Conservation (phyloP, 1,139 yeast genomes). For the Geotrichum citri-aurantii region DNA sequence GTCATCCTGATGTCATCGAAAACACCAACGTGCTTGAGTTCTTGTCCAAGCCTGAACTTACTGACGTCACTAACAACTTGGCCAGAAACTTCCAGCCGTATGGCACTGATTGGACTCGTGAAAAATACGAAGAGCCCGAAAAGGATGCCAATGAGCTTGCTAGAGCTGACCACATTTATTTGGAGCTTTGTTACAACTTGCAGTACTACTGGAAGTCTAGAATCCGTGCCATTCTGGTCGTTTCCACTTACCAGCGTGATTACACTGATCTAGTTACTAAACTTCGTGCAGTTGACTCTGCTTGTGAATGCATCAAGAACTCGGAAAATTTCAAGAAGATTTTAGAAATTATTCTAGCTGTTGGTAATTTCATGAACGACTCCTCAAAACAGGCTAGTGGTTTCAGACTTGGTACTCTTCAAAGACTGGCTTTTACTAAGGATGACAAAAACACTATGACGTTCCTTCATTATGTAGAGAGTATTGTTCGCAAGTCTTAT, state of each 20-base stretch:
- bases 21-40: constrained; percentile 76
- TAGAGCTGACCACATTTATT: constrained; percentile 72
- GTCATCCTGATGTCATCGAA: constrained; percentile 63
- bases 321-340: constrained; percentile 64
- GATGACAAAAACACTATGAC: constrained; percentile 75
- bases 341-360: constrained; percentile 68
- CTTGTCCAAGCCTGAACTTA: constrained; percentile 64
- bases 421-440: constrained; percentile 77
- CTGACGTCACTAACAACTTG: constrained; percentile 63
- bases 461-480: constrained; percentile 82
- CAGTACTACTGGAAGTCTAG: constrained; percentile 82
- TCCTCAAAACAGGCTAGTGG: constrained; percentile 74
- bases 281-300: constrained; percentile 60
- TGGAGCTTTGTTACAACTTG: constrained; percentile 72
- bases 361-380: constrained; percentile 94
- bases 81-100: constrained; percentile 70
- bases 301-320: constrained; percentile 52
- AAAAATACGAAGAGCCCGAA: constrained; percentile 34
- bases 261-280: constrained; percentile 60
- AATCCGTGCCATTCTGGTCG: constrained; percentile 66
- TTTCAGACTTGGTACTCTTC: constrained; percentile 75
- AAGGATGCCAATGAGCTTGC: constrained; percentile 61
- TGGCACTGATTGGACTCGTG: constrained; percentile 45
- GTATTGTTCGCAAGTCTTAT: constrained; percentile 65
- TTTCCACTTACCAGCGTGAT: constrained; percentile 67